phyloP scores from a whole-genome alignment of 441 rosid species.

The Cnidoscolus chayamansa region DNA sequence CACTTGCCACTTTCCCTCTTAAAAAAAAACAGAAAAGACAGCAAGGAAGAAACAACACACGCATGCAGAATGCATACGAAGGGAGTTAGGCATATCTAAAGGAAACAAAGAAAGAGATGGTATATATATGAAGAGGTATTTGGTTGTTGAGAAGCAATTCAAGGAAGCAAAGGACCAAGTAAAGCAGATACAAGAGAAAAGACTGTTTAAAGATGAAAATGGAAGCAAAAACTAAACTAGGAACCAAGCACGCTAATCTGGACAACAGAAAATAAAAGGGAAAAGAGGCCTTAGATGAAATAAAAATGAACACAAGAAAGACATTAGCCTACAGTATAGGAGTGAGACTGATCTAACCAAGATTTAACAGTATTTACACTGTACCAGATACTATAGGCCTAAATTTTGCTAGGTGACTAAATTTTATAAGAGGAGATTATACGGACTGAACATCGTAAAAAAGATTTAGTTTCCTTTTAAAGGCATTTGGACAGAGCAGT shows the following conservation, averaged over 20 bases:
- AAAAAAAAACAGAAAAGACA: constrained; percentile 52
- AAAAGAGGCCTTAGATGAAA: constrained; percentile 4
- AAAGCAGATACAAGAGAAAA: constrained; percentile 8
- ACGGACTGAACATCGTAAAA: neutral
- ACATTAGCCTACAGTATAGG: constrained; percentile 23
- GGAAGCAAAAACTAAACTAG: constrained; percentile 14
- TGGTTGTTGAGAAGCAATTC: constrained; percentile 30
- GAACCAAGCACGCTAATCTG: constrained; percentile 16
- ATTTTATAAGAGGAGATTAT: constrained; percentile 4
- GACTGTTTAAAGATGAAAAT: constrained; percentile 18
- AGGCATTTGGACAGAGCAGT: constrained; percentile 14
- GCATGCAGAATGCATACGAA: constrained; percentile 16
- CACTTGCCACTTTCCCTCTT: constrained; percentile 42
- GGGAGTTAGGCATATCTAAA: constrained; percentile 32
- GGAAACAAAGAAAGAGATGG: constrained; percentile 18
- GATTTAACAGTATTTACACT: constrained; percentile 37
- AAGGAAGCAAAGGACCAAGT: constrained; percentile 11
- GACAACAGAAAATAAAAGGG: constrained; percentile 4
- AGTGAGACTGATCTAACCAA: constrained; percentile 13
- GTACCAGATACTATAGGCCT: constrained; percentile 22
- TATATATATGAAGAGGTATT: constrained; percentile 17
- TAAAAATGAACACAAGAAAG: constrained; percentile 10
- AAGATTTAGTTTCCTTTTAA: neutral
- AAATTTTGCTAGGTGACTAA: constrained; percentile 15
- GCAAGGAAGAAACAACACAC: constrained; percentile 35